Conservation (phyloP, 371 early-diverging fungal genomes). For the Smittium culicis region DNA sequence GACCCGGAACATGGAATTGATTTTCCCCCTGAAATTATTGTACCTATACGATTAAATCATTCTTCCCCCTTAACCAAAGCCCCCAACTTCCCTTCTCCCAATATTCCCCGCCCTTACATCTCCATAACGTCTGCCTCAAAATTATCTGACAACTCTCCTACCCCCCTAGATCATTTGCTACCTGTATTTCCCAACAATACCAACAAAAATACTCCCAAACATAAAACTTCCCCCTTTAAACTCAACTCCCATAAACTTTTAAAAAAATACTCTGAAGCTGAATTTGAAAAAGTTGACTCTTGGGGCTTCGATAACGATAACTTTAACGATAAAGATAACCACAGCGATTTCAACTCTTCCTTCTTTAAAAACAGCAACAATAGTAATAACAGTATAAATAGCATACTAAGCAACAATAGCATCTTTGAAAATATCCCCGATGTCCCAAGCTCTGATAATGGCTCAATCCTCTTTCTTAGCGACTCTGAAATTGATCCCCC, state of each 20-base stretch:
- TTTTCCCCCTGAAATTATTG: not conserved
- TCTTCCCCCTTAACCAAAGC: not conserved
- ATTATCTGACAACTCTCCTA: not conserved
- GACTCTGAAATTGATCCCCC: not conserved
- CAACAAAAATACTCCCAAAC: not conserved
- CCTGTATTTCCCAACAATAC: not conserved
- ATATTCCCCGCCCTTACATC: not conserved
- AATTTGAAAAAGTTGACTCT: not conserved
- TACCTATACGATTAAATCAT: no score
- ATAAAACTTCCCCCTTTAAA: not conserved
- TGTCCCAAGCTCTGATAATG: not conserved
- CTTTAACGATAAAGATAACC: not conserved
- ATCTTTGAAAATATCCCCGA: not conserved
- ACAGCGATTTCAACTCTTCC: not conserved
- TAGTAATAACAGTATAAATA: not conserved
- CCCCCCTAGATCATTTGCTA: not conserved
- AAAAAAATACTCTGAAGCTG: not conserved
- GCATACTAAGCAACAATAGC: not conserved
- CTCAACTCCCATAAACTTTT: not conserved
- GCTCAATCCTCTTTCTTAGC: not conserved
- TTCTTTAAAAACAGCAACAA: not conserved
- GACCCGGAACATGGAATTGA: not conserved
- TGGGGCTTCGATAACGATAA: not conserved
- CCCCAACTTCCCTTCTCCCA: not conserved
- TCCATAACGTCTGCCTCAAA: not conserved